A percentile compares a stretch with the other conserved stretches of the same genome.
Evolutionary conservation across 2,329 filamentous ascomycete genomes (phyloP).

Genomic region (Trematosphaeria pertusa): DNA sequence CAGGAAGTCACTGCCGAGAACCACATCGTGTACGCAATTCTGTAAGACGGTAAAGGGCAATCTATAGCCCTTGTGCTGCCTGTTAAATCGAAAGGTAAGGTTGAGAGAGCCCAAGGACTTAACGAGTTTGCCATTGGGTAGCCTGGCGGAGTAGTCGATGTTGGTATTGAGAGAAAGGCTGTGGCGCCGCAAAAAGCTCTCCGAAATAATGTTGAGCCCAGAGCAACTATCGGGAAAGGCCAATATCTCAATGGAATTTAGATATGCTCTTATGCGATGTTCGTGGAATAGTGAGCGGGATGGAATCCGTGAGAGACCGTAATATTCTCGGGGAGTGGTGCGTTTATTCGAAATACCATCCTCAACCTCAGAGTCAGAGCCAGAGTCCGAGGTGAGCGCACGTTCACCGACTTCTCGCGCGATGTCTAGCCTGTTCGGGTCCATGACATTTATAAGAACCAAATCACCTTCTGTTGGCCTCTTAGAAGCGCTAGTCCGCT

Average conservation of each 20-base stretch:
- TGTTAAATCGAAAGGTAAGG: neutral
- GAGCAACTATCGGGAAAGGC: neutral
- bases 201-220: neutral
- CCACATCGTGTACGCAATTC: neutral
- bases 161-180: neutral
- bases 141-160: neutral
- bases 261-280: neutral
- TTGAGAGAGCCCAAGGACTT: neutral
- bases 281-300: neutral
- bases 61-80: neutral
- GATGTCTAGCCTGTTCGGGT: slow-evolving; percentile 67
- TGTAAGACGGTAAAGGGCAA: neutral
- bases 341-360: no score
- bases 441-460: slow-evolving; percentile 69
- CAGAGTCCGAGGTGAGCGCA: slow-evolving; percentile 53
- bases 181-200: neutral
- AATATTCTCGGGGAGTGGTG: no score
- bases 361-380: slow-evolving; percentile 48
- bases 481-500: no score
- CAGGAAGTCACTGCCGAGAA: neutral
- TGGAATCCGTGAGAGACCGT: neutral
- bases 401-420: slow-evolving; percentile 61
- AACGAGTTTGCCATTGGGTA: neutral
- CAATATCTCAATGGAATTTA: neutral
- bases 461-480: slow-evolving; percentile 67